Evolutionary conservation across 2,329 filamentous ascomycete genomes (phyloP), one percentile per base, ranked within the genome.

Genomic region (Fusarium brevicatenulatum): DNA sequence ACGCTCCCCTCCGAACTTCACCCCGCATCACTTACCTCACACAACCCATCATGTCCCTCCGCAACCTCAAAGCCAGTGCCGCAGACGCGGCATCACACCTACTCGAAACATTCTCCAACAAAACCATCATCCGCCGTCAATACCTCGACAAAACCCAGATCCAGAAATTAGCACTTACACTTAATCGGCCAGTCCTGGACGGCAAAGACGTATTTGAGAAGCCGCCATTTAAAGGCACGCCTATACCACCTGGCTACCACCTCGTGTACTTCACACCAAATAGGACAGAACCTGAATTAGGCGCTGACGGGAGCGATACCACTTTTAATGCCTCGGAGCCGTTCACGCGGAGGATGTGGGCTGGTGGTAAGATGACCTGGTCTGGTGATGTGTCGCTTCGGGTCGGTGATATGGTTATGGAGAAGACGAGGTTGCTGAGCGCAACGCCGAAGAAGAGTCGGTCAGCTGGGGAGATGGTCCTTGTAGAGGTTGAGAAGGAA

Each of bases 291-390:
- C 68, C 77, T 2, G 84, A 88, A 11, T 83, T 92, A 1, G 90
- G 89, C 0, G 68, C 78, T 0, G 90, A 92, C 77, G 91, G 91
- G 19, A 90, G 88, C 0, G 90, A 92, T 79, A 81, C 77, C 2
- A 86, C 86, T 0, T 91, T 89, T 77, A 92, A 91, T 72, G 86
- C 90, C 0, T 84, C 88, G 0, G 68, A 81, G 7, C 90, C 90
- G 0, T 92, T 91, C 64, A 90, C 89, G 4, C 81, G 90, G 36
- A 84, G 90, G 18, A 92, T 92, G 90, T 92, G 91, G 91, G 90
- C 90, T 0, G 90, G 90, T 4, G 91, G 91, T 1, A 82, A 84
- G 63, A 88, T 92, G 80, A 77, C 79, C 19, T 91, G 89, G 88
- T 58, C 9, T 62, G 43, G 18, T 34, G 74, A 25, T 25, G 62